Base-by-base conservation (phyloP, 176 grass and related monocot genomes). In the Juncus inflexus region DNA sequence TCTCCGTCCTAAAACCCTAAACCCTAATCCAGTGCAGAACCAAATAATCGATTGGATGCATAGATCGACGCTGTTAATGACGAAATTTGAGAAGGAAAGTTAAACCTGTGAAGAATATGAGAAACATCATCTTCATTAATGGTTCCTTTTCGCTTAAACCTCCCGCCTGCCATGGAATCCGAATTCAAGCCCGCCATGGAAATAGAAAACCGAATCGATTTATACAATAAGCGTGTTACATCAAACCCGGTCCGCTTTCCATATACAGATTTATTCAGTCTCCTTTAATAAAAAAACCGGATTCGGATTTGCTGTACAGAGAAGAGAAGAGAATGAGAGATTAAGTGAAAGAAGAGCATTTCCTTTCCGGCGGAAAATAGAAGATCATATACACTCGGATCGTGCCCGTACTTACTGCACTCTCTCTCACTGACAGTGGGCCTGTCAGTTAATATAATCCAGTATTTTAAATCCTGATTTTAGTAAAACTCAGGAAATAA, bases 101-200 rank as follows among this genome's bases (percentile, higher is more conserved):
- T 63, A 38, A 69, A 91, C 92, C 85, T 91, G 69, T 97, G 87
- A 16, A 89, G 80, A 73, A 97, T 62, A 55, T 81, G 60, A 68
- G 81, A 89, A 9, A 89, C 72, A 37, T 97, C 85, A 45, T 97
- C 92, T 77, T 97, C 87, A 40, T 71, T 89, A 50, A 97, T 55
- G 1, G 14, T 14, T 11, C 75, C 85, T 67, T 89, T 91, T 72
- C 77, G 81, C 63, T 79, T 83, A 43, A 16, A 39, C 8, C 45
- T 59, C 72, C 35, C 55, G 19, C 52, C 55, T 59, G 59, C 12
- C 64, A 64, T 74, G 42, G 58, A 6, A 12, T 56, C 5, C 9
- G 19, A 12, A 43, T 40, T 35, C n/a, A 12, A 47, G 7, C 28
- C 42, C 37, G 37, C 53, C 52, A 12, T 37, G 0, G 1, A 58